These are phyloP conservation scores for Malania oleifera DNA, from an alignment of 164 flowering plant species.

Conservation along the genomic window DNA sequence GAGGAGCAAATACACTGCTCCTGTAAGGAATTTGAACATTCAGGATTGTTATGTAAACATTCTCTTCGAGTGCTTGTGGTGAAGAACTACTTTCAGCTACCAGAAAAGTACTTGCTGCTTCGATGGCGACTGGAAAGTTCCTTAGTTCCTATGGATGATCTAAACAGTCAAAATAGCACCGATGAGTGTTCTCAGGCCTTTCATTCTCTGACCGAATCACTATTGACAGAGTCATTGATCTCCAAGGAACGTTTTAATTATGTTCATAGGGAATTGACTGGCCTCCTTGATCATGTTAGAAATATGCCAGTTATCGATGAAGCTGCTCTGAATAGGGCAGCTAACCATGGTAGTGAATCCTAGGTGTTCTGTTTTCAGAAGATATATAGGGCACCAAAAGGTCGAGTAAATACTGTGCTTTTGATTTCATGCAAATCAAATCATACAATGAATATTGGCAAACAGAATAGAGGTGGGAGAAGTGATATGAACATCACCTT, in stretches of 20 bases:
- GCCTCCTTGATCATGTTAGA: neutral
- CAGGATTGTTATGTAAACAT: conserved; percentile 36
- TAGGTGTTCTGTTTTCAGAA: neutral
- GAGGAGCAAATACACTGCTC: conserved; percentile 33
- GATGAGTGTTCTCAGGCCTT: conserved; percentile 6
- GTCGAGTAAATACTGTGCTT: too few relatives aligned
- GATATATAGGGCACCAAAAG: too few relatives aligned
- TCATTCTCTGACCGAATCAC: neutral
- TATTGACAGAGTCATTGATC: neutral
- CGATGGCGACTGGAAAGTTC: conserved; percentile 27
- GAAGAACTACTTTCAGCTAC: conserved; percentile 38
- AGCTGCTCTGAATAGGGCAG: neutral
- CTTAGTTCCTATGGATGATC: neutral
- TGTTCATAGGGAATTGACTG: neutral
- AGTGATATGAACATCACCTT: neutral
- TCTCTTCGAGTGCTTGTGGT: conserved; percentile 26
- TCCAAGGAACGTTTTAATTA: neutral
- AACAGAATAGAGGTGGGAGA: neutral
- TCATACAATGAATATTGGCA: neutral
- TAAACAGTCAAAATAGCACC: neutral
- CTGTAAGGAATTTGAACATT: conserved; percentile 33
- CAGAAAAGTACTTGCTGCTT: conserved; percentile 28
- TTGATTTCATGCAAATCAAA: neutral
- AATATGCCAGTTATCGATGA: conserved; percentile 4
- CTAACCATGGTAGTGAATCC: conserved; percentile 19